Evolutionary conservation across 2,329 filamentous ascomycete species (phyloP), one percentile per base, ranked within the genome.

Genomic region (Hypoxylon sp.): DNA sequence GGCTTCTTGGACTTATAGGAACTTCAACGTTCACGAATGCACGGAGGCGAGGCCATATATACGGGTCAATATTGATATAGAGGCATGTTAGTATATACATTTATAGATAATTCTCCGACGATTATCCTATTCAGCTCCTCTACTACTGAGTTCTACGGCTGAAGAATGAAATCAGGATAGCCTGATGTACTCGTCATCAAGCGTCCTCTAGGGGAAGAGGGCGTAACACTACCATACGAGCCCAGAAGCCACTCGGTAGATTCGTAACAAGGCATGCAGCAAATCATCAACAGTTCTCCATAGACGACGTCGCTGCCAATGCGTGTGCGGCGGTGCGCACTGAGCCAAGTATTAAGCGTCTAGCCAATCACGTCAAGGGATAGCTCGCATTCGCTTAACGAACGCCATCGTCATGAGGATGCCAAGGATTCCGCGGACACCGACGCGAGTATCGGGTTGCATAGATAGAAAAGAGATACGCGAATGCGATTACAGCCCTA

Each of bases 311-410:
- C 55, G 55, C 7, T 48, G 27, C n/a, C n/a, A 48, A 57, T 57
- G 33, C 30, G 42, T 20, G 22, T 48, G 40, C 17, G 11, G n/a
- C 13, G 17, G 40, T 17, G 27, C 6, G 11, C 5, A 35, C 33
- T 33, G 14, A 6, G 66, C 22, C 40, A 48, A 22, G 4, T 48
- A 25, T 30, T 30, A 25, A n/a, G n/a, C 22, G 11, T 46, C 27
- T 48, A 20, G 20, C 55, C 55, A 57, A 57, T 57, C 42, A 48
- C 10, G 8, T 20, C 27, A 35, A 17, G 13, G 40, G 10, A 14
- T 31, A 48, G 27, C 30, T 57, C 55, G 55, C 55, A 60, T 40
- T 60, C 46, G 44, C 33, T 60, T 51, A 51, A 11, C 48, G 7
- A 33, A 50, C 8, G 33, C 46, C 14, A 51, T 51, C 11, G 40